Conservation (phyloP, 1,284 basidiomycete species). For the Fistulinella cinereoalba region DNA sequence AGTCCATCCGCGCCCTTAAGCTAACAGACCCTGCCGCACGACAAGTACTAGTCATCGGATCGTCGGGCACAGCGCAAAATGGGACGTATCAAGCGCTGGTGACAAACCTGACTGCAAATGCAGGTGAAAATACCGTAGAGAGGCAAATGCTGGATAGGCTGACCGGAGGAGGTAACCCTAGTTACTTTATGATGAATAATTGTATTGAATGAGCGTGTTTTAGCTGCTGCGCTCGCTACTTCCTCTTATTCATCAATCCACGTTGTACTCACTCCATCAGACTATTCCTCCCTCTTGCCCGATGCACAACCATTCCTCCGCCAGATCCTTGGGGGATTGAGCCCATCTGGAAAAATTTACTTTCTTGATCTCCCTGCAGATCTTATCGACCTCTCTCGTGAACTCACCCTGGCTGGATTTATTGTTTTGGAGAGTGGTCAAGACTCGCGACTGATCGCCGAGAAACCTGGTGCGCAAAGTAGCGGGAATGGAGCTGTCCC, state of each 20-base stretch:
- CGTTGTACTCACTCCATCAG: conserved; percentile 55
- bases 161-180: conserved; percentile 62
- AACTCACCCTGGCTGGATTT: conserved; percentile 64
- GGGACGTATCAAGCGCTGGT: conserved; percentile 72
- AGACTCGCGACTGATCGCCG: conserved; percentile 49
- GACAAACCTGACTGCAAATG: conserved; percentile 49
- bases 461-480: conserved; percentile 55
- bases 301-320: conserved; percentile 54
- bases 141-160: conserved; percentile 74
- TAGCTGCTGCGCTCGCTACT: conserved; percentile 58
- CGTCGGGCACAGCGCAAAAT: conserved; percentile 68
- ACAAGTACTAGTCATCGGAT: conserved; percentile 64
- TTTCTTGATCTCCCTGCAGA: conserved; percentile 51
- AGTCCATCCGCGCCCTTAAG: conserved; percentile 14
- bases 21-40: not conserved
- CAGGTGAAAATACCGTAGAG: conserved; percentile 49
- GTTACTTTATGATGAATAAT: conserved; percentile 8
- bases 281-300: conserved; percentile 57
- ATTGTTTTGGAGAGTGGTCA: conserved; percentile 47
- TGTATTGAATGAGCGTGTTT: conserved; percentile 13
- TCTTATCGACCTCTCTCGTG: conserved; percentile 46
- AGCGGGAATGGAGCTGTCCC: conserved; percentile 38
- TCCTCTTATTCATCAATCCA: conserved; percentile 64
- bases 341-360: conserved; percentile 65
- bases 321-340: conserved; percentile 56